Evolutionary conservation across 1,284 basidiomycete genomes (phyloP).

Genomic region (Clitocybe nebularis): DNA sequence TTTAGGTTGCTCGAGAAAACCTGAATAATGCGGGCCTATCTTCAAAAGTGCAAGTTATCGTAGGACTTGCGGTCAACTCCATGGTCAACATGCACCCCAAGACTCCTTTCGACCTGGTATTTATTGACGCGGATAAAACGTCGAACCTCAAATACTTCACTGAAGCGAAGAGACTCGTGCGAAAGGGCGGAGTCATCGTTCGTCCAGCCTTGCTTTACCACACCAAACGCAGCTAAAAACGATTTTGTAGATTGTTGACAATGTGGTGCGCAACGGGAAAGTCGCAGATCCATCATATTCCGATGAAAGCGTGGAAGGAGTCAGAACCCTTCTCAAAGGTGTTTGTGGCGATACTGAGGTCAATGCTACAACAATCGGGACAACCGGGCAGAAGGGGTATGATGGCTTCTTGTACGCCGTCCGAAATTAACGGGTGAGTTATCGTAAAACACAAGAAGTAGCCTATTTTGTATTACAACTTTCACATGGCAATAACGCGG

Average conservation of each 20-base stretch:
- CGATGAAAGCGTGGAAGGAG: conserved; percentile 39
- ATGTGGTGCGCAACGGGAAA: conserved; percentile 50
- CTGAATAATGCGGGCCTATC: conserved; percentile 43
- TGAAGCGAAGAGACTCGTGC: conserved; percentile 52
- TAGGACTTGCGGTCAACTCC: conserved; percentile 47
- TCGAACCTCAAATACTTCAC: conserved; percentile 47
- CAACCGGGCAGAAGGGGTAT: conserved; percentile 58
- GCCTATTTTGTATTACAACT: too few relatives aligned
- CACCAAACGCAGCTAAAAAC: not conserved
- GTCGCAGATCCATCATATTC: conserved; percentile 40
- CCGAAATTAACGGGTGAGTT: conserved; percentile 24
- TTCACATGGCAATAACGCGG: too few relatives aligned
- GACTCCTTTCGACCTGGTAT: conserved; percentile 51
- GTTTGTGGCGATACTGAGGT: conserved; percentile 52
- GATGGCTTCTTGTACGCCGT: conserved; percentile 59
- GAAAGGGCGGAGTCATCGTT: conserved; percentile 51
- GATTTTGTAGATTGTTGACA: conserved; percentile 50
- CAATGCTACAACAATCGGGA: conserved; percentile 58
- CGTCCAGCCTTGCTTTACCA: not conserved
- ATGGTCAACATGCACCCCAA: conserved; percentile 38
- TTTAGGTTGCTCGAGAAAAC: conserved; percentile 52
- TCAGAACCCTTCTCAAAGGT: conserved; percentile 42
- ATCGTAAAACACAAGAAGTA: too few relatives aligned
- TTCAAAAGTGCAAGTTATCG: conserved; percentile 42
- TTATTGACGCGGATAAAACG: conserved; percentile 62